Percentiles rank a stretch among this genome's conserved stretches.
phyloP scores from a whole-genome alignment of 2,329 filamentous ascomycete species.

The Fusarium xyrophilum region DNA sequence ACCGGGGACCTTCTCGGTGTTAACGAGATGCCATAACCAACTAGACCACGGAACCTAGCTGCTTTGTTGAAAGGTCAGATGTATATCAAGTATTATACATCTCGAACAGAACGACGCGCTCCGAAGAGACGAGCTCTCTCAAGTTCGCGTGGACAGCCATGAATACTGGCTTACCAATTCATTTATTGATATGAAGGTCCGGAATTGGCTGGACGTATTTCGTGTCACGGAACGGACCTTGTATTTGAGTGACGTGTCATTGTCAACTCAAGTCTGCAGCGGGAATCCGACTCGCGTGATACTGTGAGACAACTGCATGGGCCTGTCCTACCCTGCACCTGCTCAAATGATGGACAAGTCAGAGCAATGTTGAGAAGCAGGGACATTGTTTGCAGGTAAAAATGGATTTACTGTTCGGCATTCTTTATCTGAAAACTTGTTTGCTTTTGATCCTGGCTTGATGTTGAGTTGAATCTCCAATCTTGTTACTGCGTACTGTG shows the following conservation, averaged over 20 bases:
- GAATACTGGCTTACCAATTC: not conserved
- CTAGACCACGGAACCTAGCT: constrained; percentile 14
- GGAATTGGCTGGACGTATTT: not conserved
- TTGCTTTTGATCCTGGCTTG: no score
- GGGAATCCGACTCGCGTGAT: not conserved
- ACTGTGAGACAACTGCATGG: not conserved
- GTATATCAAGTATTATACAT: no score
- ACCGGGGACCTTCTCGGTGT: constrained; percentile 23
- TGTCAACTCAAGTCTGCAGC: not conserved
- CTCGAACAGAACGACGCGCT: accelerated
- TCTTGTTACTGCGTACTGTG: accelerated
- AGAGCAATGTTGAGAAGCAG: not conserved
- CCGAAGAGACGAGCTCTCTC: not conserved
- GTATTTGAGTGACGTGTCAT: not conserved
- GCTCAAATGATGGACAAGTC: not conserved
- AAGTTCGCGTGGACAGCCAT: no score
- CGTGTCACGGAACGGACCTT: not conserved
- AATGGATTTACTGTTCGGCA: accelerated
- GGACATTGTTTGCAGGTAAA: not conserved
- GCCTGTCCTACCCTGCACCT: not conserved
- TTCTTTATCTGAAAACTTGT: accelerated
- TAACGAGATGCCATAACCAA: constrained; percentile 22
- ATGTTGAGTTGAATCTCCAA: accelerated
- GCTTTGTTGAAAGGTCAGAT: not conserved
- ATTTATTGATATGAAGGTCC: not conserved